Evolutionary conservation across 169 alveolate species (phyloP).

Genomic region (Plasmodium gallinaceum): DNA sequence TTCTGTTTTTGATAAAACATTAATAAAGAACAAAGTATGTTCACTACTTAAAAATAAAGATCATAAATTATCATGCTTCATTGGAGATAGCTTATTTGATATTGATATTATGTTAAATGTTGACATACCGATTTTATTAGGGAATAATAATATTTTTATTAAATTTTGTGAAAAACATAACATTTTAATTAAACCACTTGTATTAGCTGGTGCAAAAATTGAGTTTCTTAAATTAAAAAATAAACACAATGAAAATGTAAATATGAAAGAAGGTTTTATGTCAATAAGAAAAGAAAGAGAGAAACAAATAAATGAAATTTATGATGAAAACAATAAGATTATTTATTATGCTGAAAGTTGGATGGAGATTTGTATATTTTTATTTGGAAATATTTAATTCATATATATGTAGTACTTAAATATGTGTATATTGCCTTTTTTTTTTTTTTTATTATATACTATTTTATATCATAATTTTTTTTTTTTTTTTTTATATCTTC

Average conservation of each 20-base stretch:
- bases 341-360: constrained; percentile 68
- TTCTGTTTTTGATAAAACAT: constrained; percentile 52
- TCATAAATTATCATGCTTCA: constrained; percentile 43
- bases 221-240: constrained; percentile 13
- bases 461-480: no score
- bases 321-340: constrained; percentile 39
- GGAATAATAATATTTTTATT: constrained; percentile 1
- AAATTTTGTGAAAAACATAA: constrained; percentile 59
- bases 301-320: constrained; percentile 23
- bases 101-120: constrained; percentile 42
- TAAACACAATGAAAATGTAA: background rate
- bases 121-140: constrained; percentile 61
- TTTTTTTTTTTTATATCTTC: background rate
- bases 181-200: constrained; percentile 48
- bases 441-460: no score
- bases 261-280: background rate
- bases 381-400: constrained; percentile 32
- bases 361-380: constrained; percentile 65
- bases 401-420: no score
- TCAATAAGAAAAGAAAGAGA: background rate
- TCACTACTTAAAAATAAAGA: constrained; percentile 9
- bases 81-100: constrained; percentile 72
- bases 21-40: constrained; percentile 23
- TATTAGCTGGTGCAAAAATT: constrained; percentile 67
- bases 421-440: no score